Percentiles rank a stretch among this genome's conserved stretches.
Evolutionary conservation across 2,329 filamentous ascomycete species (phyloP).

Genomic region (Monilinia fructigena): DNA sequence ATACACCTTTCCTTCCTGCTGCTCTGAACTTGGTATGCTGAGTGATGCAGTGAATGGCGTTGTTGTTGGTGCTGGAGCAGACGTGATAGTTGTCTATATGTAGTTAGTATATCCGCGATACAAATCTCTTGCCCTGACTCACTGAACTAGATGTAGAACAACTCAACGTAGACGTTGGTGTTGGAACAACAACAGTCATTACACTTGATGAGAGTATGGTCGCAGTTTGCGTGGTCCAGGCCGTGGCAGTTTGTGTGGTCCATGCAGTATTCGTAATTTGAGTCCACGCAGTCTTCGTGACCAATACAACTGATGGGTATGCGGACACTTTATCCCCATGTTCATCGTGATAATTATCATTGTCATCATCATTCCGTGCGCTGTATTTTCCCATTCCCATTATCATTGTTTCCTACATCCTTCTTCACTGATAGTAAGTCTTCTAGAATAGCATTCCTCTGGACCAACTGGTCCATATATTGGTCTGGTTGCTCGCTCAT

Average conservation of each 20-base stretch:
- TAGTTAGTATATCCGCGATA: constrained; percentile 2
- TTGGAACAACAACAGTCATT: constrained; percentile 6
- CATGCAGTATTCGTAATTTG: constrained; percentile 19
- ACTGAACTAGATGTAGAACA: constrained; percentile 1
- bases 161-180: constrained; percentile 3
- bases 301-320: background rate
- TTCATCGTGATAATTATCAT: background rate
- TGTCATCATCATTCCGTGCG: background rate
- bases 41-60: background rate
- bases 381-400: background rate
- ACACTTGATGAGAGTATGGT: constrained; percentile 8
- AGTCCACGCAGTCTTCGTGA: constrained; percentile 15
- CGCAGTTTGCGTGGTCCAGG: constrained; percentile 15
- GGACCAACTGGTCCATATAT: constrained; percentile 25
- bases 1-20: constrained; percentile 15
- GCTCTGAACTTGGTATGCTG: constrained; percentile 11
- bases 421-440: constrained; percentile 17
- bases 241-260: constrained; percentile 18
- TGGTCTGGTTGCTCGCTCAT: constrained; percentile 30
- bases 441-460: constrained; percentile 24
- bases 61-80: constrained; percentile 1
- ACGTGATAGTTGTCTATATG: constrained; percentile 9
- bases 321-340: constrained; percentile 4
- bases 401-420: constrained; percentile 14
- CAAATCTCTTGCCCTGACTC: background rate